Percentiles rank a stretch among this genome's conserved stretches.
These are phyloP conservation scores for Symbiodinium natans DNA, from an alignment of 73 alveolate species.

Conservation along the genomic window DNA sequence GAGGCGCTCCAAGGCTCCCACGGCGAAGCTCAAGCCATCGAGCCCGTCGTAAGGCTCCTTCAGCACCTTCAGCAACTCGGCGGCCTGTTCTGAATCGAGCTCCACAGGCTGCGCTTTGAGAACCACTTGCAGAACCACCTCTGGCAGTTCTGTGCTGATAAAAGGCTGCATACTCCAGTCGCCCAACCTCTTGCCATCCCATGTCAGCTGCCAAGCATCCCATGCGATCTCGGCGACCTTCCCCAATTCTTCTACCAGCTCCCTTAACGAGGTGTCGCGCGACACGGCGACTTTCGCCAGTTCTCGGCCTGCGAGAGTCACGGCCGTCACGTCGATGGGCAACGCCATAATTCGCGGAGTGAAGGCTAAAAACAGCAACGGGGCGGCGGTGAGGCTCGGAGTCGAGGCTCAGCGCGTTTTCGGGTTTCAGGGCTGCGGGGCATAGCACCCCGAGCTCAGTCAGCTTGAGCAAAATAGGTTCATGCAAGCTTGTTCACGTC, in stretches of 20 bases:
- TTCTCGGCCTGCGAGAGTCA: not conserved
- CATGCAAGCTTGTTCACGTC: too few species aligned
- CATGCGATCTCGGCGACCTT: not conserved
- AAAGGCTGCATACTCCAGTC: not conserved
- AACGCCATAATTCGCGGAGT: too few species aligned
- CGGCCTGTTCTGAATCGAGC: not conserved
- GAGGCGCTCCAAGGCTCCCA: not conserved
- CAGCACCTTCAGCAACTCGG: not conserved
- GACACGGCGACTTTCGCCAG: not conserved
- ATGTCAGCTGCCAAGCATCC: not conserved
- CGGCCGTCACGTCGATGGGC: not conserved
- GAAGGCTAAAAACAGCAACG: too few species aligned
- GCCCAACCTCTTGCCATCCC: not conserved
- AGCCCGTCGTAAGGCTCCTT: not conserved
- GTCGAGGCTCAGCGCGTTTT: too few species aligned
- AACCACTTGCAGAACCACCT: not conserved
- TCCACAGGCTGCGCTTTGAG: not conserved
- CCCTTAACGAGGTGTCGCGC: not conserved
- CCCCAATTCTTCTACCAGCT: not conserved
- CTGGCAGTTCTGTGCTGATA: not conserved
- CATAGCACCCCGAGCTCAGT: too few species aligned
- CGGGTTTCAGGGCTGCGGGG: too few species aligned
- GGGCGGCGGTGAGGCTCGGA: too few species aligned
- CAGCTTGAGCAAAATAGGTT: too few species aligned
- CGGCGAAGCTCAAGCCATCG: not conserved